These are phyloP conservation scores for Madurella mycetomatis DNA, from an alignment of 2,329 filamentous ascomycete genomes.

Conservation along the genomic window DNA sequence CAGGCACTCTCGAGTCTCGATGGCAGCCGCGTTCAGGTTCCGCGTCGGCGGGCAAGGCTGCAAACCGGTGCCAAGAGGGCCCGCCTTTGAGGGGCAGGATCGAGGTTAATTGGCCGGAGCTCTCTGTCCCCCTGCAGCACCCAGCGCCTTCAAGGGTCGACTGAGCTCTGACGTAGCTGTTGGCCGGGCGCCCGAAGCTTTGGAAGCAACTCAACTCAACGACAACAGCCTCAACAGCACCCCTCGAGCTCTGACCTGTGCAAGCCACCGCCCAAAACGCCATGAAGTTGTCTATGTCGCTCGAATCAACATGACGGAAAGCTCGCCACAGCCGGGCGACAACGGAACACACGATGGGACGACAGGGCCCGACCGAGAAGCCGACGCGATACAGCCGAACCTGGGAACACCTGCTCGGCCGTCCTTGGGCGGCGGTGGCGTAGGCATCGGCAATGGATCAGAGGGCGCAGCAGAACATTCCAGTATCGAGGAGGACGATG, in stretches of 20 bases:
- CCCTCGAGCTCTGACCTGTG: background rate
- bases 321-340: constrained; percentile 25
- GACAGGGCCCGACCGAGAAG: constrained; percentile 6
- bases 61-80: background rate
- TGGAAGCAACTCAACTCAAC: constrained; percentile 2
- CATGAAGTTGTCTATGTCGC: constrained; percentile 22
- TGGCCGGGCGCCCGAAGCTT: constrained; percentile 15
- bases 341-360: constrained; percentile 15
- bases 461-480: constrained; percentile 3
- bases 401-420: background rate
- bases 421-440: constrained; percentile 18
- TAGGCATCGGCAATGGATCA: constrained; percentile 23
- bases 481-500: background rate
- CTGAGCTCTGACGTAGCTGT: constrained; percentile 30
- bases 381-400: background rate
- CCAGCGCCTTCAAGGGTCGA: background rate
- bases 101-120: constrained; percentile 22
- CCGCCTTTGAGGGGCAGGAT: constrained; percentile 11
- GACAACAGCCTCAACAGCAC: background rate
- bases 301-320: constrained; percentile 28
- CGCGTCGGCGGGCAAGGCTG: constrained; percentile 17
- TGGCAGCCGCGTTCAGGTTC: constrained; percentile 1
- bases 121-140: constrained; percentile 14
- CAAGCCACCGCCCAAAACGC: constrained; percentile 5
- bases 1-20: background rate